These are phyloP conservation scores for Capronia americana DNA, from an alignment of 2,329 filamentous ascomycete species.

Conservation along the genomic window DNA sequence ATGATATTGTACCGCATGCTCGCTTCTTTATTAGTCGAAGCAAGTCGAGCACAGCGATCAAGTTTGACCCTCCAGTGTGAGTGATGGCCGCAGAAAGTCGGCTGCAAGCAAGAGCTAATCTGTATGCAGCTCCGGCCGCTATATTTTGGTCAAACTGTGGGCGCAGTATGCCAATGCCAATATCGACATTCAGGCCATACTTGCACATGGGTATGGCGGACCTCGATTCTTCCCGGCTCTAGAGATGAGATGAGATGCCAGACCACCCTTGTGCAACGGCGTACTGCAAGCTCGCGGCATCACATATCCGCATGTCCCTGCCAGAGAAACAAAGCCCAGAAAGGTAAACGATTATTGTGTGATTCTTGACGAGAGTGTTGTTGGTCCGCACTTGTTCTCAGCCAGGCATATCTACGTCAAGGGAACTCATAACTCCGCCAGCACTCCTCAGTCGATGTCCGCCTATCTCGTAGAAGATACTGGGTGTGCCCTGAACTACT, in stretches of 20 bases:
- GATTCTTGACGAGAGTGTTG: not conserved
- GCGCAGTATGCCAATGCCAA: conserved; percentile 75
- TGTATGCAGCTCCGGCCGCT: conserved; percentile 64
- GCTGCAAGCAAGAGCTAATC: conserved; percentile 14
- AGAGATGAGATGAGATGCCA: conserved; percentile 60
- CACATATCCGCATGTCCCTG: not conserved
- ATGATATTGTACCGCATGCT: conserved; percentile 74
- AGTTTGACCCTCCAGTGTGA: conserved; percentile 78
- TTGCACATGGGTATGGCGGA: conserved; percentile 83
- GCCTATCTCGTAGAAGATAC: no score
- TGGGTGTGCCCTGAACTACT: no score
- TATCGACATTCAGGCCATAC: conserved; percentile 87
- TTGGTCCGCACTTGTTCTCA: not conserved
- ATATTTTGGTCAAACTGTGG: conserved; percentile 90
- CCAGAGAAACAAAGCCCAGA: not conserved
- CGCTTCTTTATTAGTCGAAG: conserved; percentile 82
- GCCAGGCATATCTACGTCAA: not conserved
- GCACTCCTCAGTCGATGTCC: not conserved
- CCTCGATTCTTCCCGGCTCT: conserved; percentile 80
- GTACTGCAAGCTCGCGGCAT: not conserved
- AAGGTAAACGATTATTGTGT: not conserved
- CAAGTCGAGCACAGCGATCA: conserved; percentile 84
- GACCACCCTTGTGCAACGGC: no score
- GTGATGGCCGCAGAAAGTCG: conserved; percentile 39
- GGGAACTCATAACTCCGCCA: not conserved